Evolutionary conservation across 352 stramenopile genomes (phyloP), one percentile per base, ranked within the genome.

Genomic region (Pythium biforme): DNA sequence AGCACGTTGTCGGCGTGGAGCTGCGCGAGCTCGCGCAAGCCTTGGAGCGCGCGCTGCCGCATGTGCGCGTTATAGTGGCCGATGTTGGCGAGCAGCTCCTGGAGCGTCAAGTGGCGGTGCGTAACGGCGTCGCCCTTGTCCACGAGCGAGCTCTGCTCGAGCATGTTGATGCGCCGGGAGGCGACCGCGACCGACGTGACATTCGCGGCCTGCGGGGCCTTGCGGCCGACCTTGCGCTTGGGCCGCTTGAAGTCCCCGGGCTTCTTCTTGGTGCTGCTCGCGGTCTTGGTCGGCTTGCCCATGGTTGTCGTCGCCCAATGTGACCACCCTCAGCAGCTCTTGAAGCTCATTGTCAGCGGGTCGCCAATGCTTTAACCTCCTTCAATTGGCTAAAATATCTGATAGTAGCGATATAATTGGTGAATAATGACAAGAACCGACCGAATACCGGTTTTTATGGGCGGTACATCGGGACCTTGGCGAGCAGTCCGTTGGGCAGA

Each of bases 21-120:
- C 31, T 72, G 63, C 25, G 77, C 77, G 23, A 94, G 63, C 52
- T 94, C 85, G 10, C 75, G 74, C 15, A 94, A 46, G 1, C 83
- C 81, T 31, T 88, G 78, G 29, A 94, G 55, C 26, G 83, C 81
- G 50, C 76, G 76, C 68, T 92, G 81, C 11, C 85, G 83, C 41
- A 94, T 74, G 59, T 94, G 81, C 4, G 78, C 81, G 54, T 92
- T 94, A 70, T 94, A 94, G 65, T 94, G 85, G 29, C 78, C 77
- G 5, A 79, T 70, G 58, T 92, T 81, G 26, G 68, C 55, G 64
- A 94, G 62, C 34, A 94, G 65, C 49, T 92, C 85, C 33, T 85
- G 72, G 33, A 94, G 72, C 41, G 83, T 77, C 49, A 88, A 70
- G 58, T 79, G 74, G 22, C 81, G 80, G 57, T 88, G 83, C 22